Evolutionary conservation across 805 yeast species (phyloP), one percentile per base, ranked within the genome.

Genomic region (Nematodospora valgi): DNA sequence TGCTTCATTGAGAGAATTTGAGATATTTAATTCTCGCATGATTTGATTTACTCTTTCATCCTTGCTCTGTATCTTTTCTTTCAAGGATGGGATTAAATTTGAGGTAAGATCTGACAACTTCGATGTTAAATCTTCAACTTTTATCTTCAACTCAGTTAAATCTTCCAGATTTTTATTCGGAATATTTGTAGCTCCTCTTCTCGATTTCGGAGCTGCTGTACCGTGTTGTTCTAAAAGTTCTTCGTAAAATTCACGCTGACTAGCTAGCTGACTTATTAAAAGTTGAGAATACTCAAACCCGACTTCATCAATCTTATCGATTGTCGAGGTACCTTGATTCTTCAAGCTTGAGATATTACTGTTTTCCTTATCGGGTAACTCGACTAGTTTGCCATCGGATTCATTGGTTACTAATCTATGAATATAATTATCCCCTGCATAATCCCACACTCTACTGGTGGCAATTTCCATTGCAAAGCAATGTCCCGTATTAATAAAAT

Each of bases 381-480:
- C 97, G 3, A 88, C 95, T 21, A 89, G 59, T 48, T 89, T 89
- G 0, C 97, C 97, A 54, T 88, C 96, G 0, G 82, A 70, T 54
- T 85, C 89, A 56, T 86, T 87, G 41, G 88, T 86, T 4, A 88
- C 73, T 27, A 88, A 61, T 32, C 97, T 59, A 56, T 88, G 97
- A 7, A 88, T 96, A 55, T 88, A 88, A 44, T 78, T 80, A 53
- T 88, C 97, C 2, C 89, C 89, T 0, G 89, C 88, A 54, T 88
- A 88, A 55, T 88, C 96, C 97, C 97, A 88, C 1, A 88, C 95
- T 26, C 97, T 67, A 41, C 88, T 93, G 0, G 94, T 76, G 8
- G 69, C 59, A 30, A 86, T 65, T 51, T 88, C 96, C 95, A 88
- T 87, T 0, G 96, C 84, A 62, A 86, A 88, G 48, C 95, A 85